Base-by-base conservation (phyloP, 2,329 filamentous ascomycete genomes). In the Paecilomyces variotii region DNA sequence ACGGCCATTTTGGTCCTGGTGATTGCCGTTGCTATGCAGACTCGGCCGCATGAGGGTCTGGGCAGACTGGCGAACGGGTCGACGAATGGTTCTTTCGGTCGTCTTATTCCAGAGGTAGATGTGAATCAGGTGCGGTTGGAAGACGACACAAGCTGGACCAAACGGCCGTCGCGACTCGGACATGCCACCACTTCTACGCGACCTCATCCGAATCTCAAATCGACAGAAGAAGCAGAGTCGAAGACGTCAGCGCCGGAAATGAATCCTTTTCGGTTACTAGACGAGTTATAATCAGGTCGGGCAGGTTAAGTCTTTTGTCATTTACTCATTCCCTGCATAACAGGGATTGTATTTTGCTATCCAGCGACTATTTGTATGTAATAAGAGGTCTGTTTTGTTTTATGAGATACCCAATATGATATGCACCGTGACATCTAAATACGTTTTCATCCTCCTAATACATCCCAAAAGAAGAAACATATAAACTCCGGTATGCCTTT, bases 11-110 rank as follows among this genome's bases (percentile, higher is more conserved):
- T 74, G 28, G 58, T 73, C 32, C 32, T 73, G 6, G 53, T 73
- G 12, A 55, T 73, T 30, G 70, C 68, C 3, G 54, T 71, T n/a
- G 59, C 67, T 11, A 45, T 69, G 30, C 70, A 68, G 45, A 68
- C 66, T 51, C 68, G 65, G 66, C 62, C 65, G 0, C 50, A 57
- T 35, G 39, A 35, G 4, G 35, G 28, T 45, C 49, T 59, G 1
- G 2, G 14, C n/a, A 14, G 39, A 45, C 19, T 45, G n/a, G 19
- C 39, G 2, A 45, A 45, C n/a, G 39, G 39, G 39, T 45, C 39
- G n/a, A n/a, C 14, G 19, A 45, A 45, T 24, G 39, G 14, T 19
- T 45, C 39, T 45, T 45, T 45, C n/a, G n/a, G 19, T 19, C n/a
- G 14, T 5, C 39, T 24, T 6, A 14, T 45, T 9, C 39, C 39